Conservation (phyloP, 1,284 basidiomycete species). For the Afroboletus lepidellus region DNA sequence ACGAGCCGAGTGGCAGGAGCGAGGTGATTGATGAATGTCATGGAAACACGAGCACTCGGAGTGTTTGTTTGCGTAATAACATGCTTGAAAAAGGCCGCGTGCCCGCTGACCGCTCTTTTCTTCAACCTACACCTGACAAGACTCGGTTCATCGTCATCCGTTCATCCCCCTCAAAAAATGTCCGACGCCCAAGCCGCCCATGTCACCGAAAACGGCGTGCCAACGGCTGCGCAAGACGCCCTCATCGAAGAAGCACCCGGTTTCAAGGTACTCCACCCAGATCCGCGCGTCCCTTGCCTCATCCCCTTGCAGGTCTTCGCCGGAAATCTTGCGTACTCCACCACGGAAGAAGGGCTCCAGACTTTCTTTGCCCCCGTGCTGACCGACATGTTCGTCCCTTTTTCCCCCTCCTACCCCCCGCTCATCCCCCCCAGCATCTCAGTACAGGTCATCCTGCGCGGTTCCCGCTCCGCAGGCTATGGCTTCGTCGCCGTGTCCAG, state of each 20-base stretch:
- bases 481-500: conserved; percentile 86
- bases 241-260: conserved; percentile 66
- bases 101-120: conserved; percentile 41
- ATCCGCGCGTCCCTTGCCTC: conserved; percentile 18
- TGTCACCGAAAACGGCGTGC: conserved; percentile 76
- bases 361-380: conserved; percentile 81
- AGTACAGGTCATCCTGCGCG: conserved; percentile 79
- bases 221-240: conserved; percentile 67
- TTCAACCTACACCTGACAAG: conserved; percentile 71
- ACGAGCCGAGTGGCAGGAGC: neutral
- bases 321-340: conserved; percentile 85
- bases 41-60: conserved; percentile 10
- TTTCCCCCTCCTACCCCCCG: conserved; percentile 11
- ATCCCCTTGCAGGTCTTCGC: conserved; percentile 65
- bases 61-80: conserved; percentile 32
- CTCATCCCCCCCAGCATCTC: conserved; percentile 51
- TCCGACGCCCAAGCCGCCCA: conserved; percentile 82
- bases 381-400: conserved; percentile 71
- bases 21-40: conserved; percentile 6
- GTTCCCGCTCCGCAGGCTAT: conserved; percentile 82
- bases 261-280: conserved; percentile 58
- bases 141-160: conserved; percentile 73
- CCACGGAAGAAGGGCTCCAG: conserved; percentile 87
- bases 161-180: conserved; percentile 62
- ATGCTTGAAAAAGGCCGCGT: conserved; percentile 25